These are phyloP conservation scores for Sicyos baderoa DNA, from an alignment of 306 rosid genomes.

Conservation along the genomic window DNA sequence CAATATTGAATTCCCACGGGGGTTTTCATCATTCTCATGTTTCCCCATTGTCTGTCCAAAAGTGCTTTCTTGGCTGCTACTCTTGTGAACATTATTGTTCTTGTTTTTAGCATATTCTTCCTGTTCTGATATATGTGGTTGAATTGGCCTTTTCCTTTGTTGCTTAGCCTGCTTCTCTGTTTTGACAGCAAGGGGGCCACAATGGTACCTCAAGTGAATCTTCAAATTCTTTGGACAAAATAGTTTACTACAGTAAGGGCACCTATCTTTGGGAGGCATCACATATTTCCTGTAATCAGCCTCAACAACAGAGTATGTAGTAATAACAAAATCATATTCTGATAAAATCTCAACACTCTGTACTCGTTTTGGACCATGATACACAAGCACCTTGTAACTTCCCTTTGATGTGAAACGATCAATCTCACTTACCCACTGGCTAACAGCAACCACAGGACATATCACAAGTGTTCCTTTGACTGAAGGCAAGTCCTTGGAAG, in stretches of 20 bases:
- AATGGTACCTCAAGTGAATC: constrained; percentile 46
- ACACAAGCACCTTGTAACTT: constrained; percentile 66
- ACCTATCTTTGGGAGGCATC: constrained; percentile 76
- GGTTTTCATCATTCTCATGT: constrained; percentile 22
- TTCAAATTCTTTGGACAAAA: constrained; percentile 25
- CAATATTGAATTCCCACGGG: constrained; percentile 38
- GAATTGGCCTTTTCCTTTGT: constrained; percentile 34
- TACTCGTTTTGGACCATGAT: constrained; percentile 72
- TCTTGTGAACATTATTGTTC: constrained; percentile 6
- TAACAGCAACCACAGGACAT: constrained; percentile 86
- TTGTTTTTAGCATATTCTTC: constrained; percentile 26
- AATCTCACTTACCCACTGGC: constrained; percentile 80
- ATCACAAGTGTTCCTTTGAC: constrained; percentile 71
- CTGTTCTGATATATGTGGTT: constrained; percentile 20
- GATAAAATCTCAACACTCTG: constrained; percentile 38
- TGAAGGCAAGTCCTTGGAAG: constrained; percentile 40
- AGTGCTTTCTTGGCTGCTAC: constrained; percentile 6
- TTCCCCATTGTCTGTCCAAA: constrained; percentile 16
- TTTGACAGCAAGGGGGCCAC: constrained; percentile 66
- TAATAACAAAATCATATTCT: constrained; percentile 72
- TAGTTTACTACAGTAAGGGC: constrained; percentile 49
- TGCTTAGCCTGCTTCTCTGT: constrained; percentile 82
- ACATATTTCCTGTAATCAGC: constrained; percentile 64
- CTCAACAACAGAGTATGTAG: constrained; percentile 75
- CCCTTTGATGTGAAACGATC: constrained; percentile 65